phyloP scores from a whole-genome alignment of 2,329 filamentous ascomycete species.

The Pezicula carpinea region DNA sequence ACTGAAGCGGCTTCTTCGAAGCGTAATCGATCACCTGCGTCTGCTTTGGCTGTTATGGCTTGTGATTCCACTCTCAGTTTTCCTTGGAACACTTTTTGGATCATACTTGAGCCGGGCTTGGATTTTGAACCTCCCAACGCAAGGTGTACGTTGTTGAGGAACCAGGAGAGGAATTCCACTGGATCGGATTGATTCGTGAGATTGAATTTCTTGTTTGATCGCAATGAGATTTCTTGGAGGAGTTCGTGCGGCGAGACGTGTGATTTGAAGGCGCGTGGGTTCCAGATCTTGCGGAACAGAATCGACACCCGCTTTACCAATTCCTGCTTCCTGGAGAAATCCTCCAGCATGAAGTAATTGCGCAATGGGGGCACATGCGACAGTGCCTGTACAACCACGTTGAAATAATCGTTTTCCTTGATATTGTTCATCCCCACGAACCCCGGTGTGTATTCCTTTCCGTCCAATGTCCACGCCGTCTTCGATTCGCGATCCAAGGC shows the following conservation, averaged over 20 bases:
- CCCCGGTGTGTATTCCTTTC: conserved; percentile 84
- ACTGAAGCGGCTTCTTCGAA: conserved; percentile 89
- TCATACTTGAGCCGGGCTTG: conserved; percentile 76
- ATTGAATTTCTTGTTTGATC: conserved; percentile 88
- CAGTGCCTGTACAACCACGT: conserved; percentile 87
- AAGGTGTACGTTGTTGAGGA: conserved; percentile 91
- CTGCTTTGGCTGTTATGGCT: conserved; percentile 85
- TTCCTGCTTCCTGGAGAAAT: conserved; percentile 70
- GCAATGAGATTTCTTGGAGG: conserved; percentile 86
- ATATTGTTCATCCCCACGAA: conserved; percentile 99
- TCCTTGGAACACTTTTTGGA: conserved; percentile 93
- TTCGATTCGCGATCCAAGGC: conserved; percentile 66
- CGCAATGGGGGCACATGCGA: conserved; percentile 85
- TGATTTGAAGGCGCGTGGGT: conserved; percentile 89
- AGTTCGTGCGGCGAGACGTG: conserved; percentile 97
- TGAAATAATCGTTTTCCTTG: conserved; percentile 98
- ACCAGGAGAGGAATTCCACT: conserved; percentile 95
- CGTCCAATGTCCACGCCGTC: conserved; percentile 70
- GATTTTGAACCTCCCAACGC: conserved; percentile 86
- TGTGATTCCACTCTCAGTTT: conserved; percentile 89
- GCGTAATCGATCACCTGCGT: conserved; percentile 78
- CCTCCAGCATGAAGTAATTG: conserved; percentile 87
- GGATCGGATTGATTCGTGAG: conserved; percentile 90
- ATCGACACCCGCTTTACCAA: conserved; percentile 85
- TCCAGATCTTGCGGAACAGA: conserved; percentile 96